Evolutionary conservation across 148 eudicot genomes (phyloP), one percentile per base, ranked within the genome.

Genomic region (Oxyria digyna): DNA sequence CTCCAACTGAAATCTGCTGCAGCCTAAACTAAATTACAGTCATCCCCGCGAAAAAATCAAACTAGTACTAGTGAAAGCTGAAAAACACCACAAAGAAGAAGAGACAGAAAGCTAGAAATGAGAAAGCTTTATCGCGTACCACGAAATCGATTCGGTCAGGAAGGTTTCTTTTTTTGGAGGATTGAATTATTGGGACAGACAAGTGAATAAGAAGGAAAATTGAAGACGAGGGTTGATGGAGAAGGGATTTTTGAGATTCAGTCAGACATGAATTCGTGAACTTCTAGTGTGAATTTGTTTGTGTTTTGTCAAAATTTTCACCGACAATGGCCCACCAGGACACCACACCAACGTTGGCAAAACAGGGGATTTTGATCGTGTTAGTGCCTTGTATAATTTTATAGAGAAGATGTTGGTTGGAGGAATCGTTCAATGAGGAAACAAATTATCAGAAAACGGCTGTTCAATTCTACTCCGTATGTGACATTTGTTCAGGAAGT

Each of bases 321-420:
- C 62, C 62, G 62, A 54, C 62, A 26, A 54, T 26, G 14, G 62
- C 31, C 62, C 27, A 54, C 62, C 62, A 54, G n/a, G n/a, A n/a
- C n/a, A n/a, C n/a, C n/a, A n/a, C 62, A 54, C 29, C 57, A 50
- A 23, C 57, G 57, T 21, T 50, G n/a, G 26, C 1, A 50, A 33
- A 33, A 5, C n/a, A n/a, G n/a, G n/a, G n/a, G n/a, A n/a, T n/a
- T n/a, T n/a, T n/a, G n/a, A n/a, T n/a, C n/a, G n/a, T n/a, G n/a
- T n/a, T n/a, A 5, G 5, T 33, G 37, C 5, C 5, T 33, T 2
- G 37, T 33, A 5, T 33, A 33, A 33, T 2, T 33, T 5, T 33
- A 2, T 2, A 33, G 37, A 33, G 2, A 2, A 33, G 5, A 33
- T 33, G 37, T 33, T 5, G 37, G 37, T 33, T 33, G 37, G 37